phyloP scores from a whole-genome alignment of 2,329 filamentous ascomycete species.

The Trichoderma harzianum region DNA sequence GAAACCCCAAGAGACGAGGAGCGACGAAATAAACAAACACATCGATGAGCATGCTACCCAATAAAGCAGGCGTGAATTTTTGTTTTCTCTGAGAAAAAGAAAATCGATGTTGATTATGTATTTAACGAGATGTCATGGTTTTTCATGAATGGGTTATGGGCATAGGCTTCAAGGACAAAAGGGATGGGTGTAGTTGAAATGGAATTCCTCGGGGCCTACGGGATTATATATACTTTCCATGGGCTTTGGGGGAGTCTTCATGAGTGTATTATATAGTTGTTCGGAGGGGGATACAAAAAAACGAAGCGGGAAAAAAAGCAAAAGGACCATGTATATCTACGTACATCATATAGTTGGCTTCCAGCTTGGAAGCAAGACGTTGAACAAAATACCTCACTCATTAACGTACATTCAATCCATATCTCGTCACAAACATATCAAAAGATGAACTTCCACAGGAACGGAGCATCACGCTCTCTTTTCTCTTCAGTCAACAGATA shows the following conservation, averaged over 20 bases:
- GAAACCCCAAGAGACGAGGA: slow-evolving; percentile 55
- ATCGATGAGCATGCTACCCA: slow-evolving; percentile 7
- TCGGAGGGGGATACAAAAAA: neutral
- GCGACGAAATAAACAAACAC: neutral
- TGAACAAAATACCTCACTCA: slow-evolving; percentile 24
- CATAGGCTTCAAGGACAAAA: neutral
- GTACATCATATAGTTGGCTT: slow-evolving; percentile 6
- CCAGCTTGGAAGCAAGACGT: neutral
- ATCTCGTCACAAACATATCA: neutral
- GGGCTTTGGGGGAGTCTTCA: neutral
- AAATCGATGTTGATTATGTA: neutral
- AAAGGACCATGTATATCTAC: slow-evolving; percentile 11
- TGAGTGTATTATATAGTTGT: slow-evolving; percentile 17
- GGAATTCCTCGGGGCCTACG: neutral
- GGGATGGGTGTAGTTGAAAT: neutral
- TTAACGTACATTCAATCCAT: neutral
- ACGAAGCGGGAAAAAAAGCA: neutral
- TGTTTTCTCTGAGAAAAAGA: too few species aligned
- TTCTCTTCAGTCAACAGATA: neutral
- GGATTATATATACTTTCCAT: neutral
- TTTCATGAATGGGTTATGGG: slow-evolving; percentile 9
- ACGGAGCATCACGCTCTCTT: neutral
- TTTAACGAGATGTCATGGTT: slow-evolving; percentile 9
- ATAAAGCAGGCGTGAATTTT: slow-evolving; percentile 3
- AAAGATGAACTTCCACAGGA: neutral